A percentile compares a stretch with the other conserved stretches of the same genome.
Evolutionary conservation across 768 basidiomycete species (phyloP).

Genomic region (Ephemerocybe angulata): DNA sequence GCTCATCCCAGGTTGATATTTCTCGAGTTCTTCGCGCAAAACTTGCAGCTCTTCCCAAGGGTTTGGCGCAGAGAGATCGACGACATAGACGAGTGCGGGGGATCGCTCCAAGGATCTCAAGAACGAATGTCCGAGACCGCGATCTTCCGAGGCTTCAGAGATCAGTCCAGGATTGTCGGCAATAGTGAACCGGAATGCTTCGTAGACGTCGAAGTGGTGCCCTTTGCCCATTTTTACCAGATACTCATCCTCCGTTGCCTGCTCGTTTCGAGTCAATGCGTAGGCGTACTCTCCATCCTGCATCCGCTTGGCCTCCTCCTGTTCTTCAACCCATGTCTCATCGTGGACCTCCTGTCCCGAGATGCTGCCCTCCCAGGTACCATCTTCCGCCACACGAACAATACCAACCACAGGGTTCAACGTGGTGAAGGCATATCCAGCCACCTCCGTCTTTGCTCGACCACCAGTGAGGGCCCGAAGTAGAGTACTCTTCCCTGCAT

Average conservation of each 20-base stretch:
- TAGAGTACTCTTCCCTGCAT: slow-evolving; percentile 90
- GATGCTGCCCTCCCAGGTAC: slow-evolving; percentile 64
- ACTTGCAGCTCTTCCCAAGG: slow-evolving; percentile 77
- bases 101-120: slow-evolving; percentile 91
- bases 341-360: slow-evolving; percentile 52
- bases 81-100: slow-evolving; percentile 84
- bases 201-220: slow-evolving; percentile 56
- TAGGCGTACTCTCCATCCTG: slow-evolving; percentile 51
- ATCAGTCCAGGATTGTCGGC: slow-evolving; percentile 97
- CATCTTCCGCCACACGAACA: slow-evolving; percentile 78
- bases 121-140: slow-evolving; percentile 93
- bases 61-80: slow-evolving; percentile 72
- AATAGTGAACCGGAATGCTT: slow-evolving; percentile 87
- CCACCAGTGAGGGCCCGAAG: slow-evolving; percentile 86
- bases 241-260: slow-evolving; percentile 11
- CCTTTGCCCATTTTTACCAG: slow-evolving; percentile 27
- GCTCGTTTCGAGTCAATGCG: slow-evolving; percentile 49
- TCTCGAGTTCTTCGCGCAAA: slow-evolving; percentile 79
- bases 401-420: slow-evolving; percentile 92
- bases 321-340: slow-evolving; percentile 60
- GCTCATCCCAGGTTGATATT: slow-evolving; percentile 77
- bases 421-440: slow-evolving; percentile 92
- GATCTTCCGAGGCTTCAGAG: slow-evolving; percentile 76
- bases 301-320: slow-evolving; percentile 41
- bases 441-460: slow-evolving; percentile 78